Conservation (phyloP, 768 basidiomycete genomes). For the Mycena galopus region DNA sequence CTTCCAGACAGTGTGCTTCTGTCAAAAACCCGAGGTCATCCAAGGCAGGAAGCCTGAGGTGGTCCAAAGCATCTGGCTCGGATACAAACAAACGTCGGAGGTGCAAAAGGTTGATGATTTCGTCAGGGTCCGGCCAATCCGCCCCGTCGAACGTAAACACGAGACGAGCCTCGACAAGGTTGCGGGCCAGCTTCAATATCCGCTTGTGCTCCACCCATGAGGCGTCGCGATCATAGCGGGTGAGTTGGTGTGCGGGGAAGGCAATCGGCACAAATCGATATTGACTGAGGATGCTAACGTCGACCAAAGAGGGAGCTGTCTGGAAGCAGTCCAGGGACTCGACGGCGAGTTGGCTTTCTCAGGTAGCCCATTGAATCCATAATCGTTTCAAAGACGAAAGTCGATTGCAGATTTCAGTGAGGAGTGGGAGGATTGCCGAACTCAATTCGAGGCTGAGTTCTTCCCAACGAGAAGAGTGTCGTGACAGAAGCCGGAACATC, state of each 20-base stretch:
- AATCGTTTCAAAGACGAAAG: background rate
- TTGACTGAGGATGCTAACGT: background rate
- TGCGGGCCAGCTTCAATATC: background rate
- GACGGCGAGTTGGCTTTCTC: background rate
- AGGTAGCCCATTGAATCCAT: background rate
- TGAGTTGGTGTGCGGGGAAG: background rate
- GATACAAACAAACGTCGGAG: background rate
- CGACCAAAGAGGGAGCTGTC: background rate
- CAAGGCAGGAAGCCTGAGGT: background rate
- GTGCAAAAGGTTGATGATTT: background rate
- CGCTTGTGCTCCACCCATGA: background rate
- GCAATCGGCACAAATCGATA: background rate
- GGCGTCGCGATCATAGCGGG: background rate
- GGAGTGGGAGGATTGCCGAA: background rate
- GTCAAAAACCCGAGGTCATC: background rate
- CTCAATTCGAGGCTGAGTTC: conserved; percentile 9
- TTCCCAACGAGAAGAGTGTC: conserved; percentile 7
- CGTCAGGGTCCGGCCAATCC: background rate
- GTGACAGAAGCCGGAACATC: background rate
- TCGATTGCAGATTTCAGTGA: background rate
- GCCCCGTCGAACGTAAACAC: background rate
- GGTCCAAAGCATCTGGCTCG: background rate
- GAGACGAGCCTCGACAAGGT: background rate
- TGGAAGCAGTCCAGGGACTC: background rate
- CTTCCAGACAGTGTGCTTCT: background rate